Conservation (phyloP, 2,329 filamentous ascomycete genomes). For the Alternaria viburni region DNA sequence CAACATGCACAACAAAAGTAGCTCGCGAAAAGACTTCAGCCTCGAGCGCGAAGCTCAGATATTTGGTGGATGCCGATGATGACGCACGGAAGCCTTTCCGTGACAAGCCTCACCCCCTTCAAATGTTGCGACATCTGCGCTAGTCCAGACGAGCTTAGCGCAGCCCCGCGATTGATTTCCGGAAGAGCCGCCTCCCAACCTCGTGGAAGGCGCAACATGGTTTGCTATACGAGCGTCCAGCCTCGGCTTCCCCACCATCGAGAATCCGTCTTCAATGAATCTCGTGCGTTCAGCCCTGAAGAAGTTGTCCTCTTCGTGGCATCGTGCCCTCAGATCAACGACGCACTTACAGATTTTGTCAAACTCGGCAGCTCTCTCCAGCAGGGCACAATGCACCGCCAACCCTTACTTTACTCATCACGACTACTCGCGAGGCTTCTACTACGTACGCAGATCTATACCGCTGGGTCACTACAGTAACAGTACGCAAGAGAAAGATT, state of each 20-base stretch:
- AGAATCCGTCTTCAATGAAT: neutral
- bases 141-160: neutral
- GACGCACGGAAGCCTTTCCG: neutral
- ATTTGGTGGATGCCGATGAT: neutral
- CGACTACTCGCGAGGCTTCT: neutral
- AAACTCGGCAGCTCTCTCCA: neutral
- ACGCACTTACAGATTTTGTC: neutral
- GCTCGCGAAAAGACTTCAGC: neutral
- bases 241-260: neutral
- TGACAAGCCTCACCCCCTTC: neutral
- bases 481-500: neutral
- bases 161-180: neutral
- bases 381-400: neutral
- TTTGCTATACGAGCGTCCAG: neutral
- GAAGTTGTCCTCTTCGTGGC: neutral
- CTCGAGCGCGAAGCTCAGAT: neutral
- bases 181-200: neutral
- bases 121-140: neutral
- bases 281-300: neutral
- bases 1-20: neutral
- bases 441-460: neutral
- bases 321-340: neutral
- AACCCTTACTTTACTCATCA: neutral
- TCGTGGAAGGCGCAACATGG: neutral
- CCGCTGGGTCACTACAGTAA: neutral